phyloP scores from a whole-genome alignment of 768 basidiomycete genomes.

The Pisolithus sp. region DNA sequence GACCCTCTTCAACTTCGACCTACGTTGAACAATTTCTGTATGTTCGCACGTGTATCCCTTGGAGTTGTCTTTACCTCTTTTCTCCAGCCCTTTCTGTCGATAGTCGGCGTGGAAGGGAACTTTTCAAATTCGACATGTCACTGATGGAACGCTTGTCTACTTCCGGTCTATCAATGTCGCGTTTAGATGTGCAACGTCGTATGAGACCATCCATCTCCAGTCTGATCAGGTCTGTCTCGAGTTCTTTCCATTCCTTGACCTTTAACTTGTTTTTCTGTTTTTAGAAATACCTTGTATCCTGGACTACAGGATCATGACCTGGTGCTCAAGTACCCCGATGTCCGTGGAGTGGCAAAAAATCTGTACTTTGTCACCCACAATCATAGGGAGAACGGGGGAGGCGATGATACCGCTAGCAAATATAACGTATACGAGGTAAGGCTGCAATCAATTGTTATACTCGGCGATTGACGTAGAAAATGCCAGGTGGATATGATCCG shows the following conservation, averaged over 20 bases:
- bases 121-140: slow-evolving; percentile 66
- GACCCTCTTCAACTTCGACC: slow-evolving; percentile 75
- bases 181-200: slow-evolving; percentile 63
- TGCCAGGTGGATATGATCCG: slow-evolving; percentile 40
- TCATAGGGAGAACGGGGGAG: slow-evolving; percentile 52
- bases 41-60: slow-evolving; percentile 8
- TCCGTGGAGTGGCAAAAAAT: slow-evolving; percentile 58
- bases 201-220: slow-evolving; percentile 69
- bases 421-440: slow-evolving; percentile 70
- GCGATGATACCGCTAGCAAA: slow-evolving; percentile 59
- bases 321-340: slow-evolving; percentile 45
- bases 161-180: slow-evolving; percentile 58
- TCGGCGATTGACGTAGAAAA: slow-evolving; percentile 3
- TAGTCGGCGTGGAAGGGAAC: slow-evolving; percentile 41
- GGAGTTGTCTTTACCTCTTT: not conserved
- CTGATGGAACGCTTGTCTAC: slow-evolving; percentile 68
- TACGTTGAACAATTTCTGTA: slow-evolving; percentile 57
- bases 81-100: slow-evolving; percentile 61
- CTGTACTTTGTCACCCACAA: slow-evolving; percentile 63
- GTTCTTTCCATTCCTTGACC: not conserved
- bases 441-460: slow-evolving; percentile 13
- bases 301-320: slow-evolving; percentile 49
- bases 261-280: not conserved
- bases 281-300: slow-evolving; percentile 56
- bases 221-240: slow-evolving; percentile 25